Percentiles rank a stretch among this genome's conserved stretches.
Evolutionary conservation across 2,329 filamentous ascomycete genomes (phyloP).

Genomic region (Xylariaceae sp.): DNA sequence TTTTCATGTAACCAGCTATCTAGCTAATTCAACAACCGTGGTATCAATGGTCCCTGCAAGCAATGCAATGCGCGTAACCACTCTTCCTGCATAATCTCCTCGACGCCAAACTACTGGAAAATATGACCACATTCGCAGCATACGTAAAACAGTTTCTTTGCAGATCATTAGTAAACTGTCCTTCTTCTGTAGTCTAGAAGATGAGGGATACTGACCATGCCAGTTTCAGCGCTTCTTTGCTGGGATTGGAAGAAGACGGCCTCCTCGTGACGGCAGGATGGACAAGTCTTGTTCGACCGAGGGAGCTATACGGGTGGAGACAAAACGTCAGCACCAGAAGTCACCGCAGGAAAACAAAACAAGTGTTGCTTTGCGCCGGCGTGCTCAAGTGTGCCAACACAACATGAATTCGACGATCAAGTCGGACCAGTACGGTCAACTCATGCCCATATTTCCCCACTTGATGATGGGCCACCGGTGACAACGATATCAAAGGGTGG

Average conservation of each 20-base stretch:
- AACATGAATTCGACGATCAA: not conserved
- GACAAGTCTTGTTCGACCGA: constrained; percentile 79
- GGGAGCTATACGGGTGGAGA: constrained; percentile 65
- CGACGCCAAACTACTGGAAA: constrained; percentile 48
- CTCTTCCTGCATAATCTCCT: not conserved
- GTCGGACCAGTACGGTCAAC: not conserved
- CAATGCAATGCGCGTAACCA: not conserved
- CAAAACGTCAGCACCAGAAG: constrained; percentile 36
- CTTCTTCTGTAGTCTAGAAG: not conserved
- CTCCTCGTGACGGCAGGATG: constrained; percentile 77
- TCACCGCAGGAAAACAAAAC: constrained; percentile 25
- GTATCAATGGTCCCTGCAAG: constrained; percentile 18
- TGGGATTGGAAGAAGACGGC: constrained; percentile 99
- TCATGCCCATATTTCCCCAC: not conserved
- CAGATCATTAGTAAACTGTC: constrained; percentile 24
- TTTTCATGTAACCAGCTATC: constrained; percentile 19
- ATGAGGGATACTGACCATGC: constrained; percentile 68
- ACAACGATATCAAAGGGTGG: not conserved
- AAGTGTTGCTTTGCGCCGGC: constrained; percentile 19
- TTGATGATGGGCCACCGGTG: not conserved
- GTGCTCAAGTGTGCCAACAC: constrained; percentile 4
- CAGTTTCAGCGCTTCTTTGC: constrained; percentile 91
- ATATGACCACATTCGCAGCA: constrained; percentile 92
- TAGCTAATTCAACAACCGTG: constrained; percentile 12
- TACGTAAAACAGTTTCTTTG: constrained; percentile 84